Base-by-base conservation (phyloP, 2,329 filamentous ascomycete genomes). In the Fonsecaea nubica region DNA sequence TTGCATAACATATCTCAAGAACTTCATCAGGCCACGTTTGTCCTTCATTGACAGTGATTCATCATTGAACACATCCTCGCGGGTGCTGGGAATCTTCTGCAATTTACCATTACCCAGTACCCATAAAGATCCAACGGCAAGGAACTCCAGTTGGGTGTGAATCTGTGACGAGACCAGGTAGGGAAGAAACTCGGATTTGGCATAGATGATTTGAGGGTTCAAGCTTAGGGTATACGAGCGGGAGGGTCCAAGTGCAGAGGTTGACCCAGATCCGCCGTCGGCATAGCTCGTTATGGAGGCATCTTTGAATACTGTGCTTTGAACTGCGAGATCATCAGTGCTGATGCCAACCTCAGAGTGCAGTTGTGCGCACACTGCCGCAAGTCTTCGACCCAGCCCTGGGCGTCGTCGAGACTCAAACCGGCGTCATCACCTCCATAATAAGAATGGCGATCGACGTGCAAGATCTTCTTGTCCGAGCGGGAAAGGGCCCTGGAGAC, bases 111-210 rank as follows among this genome's bases (percentile, higher is more conserved):
- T 58, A 45, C 72, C 72, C 75, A 89, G 89, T 63, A 97, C 87
- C 85, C 91, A 97, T 87, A 94, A 98, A 64, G 91, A 94, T 32
- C 94, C 94, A 32, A 98, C 92, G 33, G 94, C 92, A 68, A 95
- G 87, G 73, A 98, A 98, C 76, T 98, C 94, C 55, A 99, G 86
- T 80, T 97, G 93, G 25, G 90, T 87, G 75, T 94, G 94, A 12
- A 93, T 90, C 72, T 89, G 90, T 6, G 94, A 97, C 1, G 93
- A 92, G n/a, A 98, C 92, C 15, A 98, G 86, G 73, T 89, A 86
- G 8, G 88, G 86, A 4, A 98, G 82, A 38, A 98, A 84, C 71
- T 87, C 84, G 2, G 93, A 96, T 62, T 90, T 89, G 9, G 92
- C 87, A 78, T 97, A 95, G 61, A 98, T 89, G 69, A 97, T 83